Base-by-base conservation (phyloP, 164 flowering plant genomes). In the Sedum album region DNA sequence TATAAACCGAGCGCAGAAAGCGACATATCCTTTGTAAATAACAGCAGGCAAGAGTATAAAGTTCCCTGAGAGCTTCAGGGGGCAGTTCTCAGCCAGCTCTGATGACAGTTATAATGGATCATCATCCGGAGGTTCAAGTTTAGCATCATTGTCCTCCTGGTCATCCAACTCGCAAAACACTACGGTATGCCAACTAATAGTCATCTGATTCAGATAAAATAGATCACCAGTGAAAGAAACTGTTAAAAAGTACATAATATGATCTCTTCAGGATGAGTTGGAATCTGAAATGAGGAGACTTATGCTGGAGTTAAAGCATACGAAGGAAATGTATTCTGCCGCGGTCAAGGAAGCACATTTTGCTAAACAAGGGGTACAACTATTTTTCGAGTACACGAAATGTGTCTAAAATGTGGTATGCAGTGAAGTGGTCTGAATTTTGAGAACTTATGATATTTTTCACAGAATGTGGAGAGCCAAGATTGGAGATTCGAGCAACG, bases 71-170 rank as follows among this genome's bases (percentile, higher is more conserved):
- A 81, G 31, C 48, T 35, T 73, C 1, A 39, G 65, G 9, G 73
- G 74, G 1, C 85, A 83, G 1, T 68, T 79, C 46, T 49, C 79
- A 28, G 69, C 33, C 33, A 57, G 75, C 7, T 67, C 80, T 15
- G 90, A 87, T 0, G 71, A 79, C 0, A 86, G 84, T 33, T 79
- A 83, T 13, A 84, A 15, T 44, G 3, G 83, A 66, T 78, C 83
- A 23, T 84, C 88, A 76, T 77, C 83, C 14, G 85, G 80, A 9
- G 79, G 88, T 62, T 70, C 84, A 51, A 83, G 86, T 70, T 68
- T 66, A 4, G 86, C 79, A 8, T 73, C 67, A 15, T 8, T 67
- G 20, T 78, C 82, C 11, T 57, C 62, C 2, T 57, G 31, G 62
- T 57, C 62, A 57, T 57, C 62, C 18, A 3, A 6, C 3, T 57